Conservation (phyloP, 257 asterid species). For the Pogostemon cablin region DNA sequence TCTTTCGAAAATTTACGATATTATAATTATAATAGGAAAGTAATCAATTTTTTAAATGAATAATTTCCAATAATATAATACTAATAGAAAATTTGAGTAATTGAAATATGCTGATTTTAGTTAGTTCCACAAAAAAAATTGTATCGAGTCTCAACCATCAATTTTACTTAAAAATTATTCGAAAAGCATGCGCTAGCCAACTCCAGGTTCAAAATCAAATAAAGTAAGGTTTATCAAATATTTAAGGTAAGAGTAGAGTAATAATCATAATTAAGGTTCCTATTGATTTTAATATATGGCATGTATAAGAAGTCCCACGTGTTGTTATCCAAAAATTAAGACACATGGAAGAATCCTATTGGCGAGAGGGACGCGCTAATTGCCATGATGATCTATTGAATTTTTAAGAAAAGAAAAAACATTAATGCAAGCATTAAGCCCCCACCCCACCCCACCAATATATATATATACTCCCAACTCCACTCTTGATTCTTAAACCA, state of each 20-base stretch:
- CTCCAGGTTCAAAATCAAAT: too few species aligned
- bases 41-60: too few species aligned
- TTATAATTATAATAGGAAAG: too few species aligned
- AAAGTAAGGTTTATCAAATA: slow-evolving; percentile 9
- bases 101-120: too few species aligned
- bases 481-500: slow-evolving; percentile 36
- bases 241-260: not conserved
- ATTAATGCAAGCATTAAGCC: slow-evolving; percentile 25
- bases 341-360: slow-evolving; percentile 47
- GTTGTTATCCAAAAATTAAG: slow-evolving; percentile 27
- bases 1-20: too few species aligned
- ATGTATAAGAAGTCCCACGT: slow-evolving; percentile 36
- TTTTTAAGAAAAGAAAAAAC: slow-evolving; percentile 30
- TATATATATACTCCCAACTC: too few species aligned
- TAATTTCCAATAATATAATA: too few species aligned
- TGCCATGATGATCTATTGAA: slow-evolving; percentile 52
- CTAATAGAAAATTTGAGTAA: too few species aligned
- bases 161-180: too few species aligned
- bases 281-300: slow-evolving; percentile 13
- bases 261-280: slow-evolving; percentile 6
- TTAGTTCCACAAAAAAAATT: too few species aligned
- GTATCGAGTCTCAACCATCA: too few species aligned
- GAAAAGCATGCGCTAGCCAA: too few species aligned
- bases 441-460: slow-evolving; percentile 30
- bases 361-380: slow-evolving; percentile 50